These are phyloP conservation scores for Podila epicladia DNA, from an alignment of 192 early-diverging fungal species.

Conservation along the genomic window DNA sequence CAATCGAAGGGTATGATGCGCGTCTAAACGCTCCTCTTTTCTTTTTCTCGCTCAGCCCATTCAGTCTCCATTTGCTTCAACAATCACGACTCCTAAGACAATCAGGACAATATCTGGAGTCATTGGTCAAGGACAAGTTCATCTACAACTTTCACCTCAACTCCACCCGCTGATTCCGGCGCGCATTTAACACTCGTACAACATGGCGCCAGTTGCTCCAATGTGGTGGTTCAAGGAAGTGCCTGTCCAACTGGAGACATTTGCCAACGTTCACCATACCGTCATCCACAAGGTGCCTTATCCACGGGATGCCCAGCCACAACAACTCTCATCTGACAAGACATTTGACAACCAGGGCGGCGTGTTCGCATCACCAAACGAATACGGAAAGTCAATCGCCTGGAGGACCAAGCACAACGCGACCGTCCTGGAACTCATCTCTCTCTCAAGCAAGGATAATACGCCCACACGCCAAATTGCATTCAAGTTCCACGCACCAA, in stretches of 20 bases:
- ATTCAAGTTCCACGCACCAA: constrained; percentile 41
- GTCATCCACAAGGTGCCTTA: constrained; percentile 21
- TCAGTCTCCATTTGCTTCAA: no score
- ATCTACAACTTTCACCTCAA: no score
- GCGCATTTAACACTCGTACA: background rate
- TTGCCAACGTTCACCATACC: constrained; percentile 30
- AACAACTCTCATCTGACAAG: background rate
- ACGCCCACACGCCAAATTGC: constrained; percentile 30
- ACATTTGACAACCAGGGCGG: constrained; percentile 37
- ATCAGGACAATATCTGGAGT: no score
- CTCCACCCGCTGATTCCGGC: no score
- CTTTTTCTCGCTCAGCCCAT: no score
- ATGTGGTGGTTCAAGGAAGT: constrained; percentile 54
- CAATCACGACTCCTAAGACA: no score
- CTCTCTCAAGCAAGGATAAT: constrained; percentile 44
- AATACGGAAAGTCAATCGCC: constrained; percentile 39
- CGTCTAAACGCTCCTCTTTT: no score
- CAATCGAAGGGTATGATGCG: no score
- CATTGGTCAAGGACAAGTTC: no score
- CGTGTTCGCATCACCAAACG: constrained; percentile 35
- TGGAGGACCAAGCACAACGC: constrained; percentile 45
- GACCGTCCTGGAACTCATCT: constrained; percentile 22
- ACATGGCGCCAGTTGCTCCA: constrained; percentile 23
- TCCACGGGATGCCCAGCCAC: constrained; percentile 8
- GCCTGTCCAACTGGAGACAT: constrained; percentile 37